phyloP scores from a whole-genome alignment of 148 eudicot species.

The Bassia scoparia region DNA sequence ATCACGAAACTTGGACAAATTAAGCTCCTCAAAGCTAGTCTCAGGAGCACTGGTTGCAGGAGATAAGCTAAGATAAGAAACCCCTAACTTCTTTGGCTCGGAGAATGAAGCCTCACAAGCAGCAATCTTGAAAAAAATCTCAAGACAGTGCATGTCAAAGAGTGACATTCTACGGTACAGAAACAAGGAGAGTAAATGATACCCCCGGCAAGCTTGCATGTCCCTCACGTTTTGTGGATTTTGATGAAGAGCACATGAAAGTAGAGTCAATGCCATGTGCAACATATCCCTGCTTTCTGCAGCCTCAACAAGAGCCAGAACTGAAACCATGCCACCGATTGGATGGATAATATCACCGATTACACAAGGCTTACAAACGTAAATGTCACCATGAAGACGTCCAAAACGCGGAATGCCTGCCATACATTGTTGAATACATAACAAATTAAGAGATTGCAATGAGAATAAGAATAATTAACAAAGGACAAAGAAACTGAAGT shows the following conservation, averaged over 20 bases:
- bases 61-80: slow-evolving; percentile 36
- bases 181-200: slow-evolving; percentile 89
- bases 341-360: slow-evolving; percentile 91
- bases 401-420: slow-evolving; percentile 99
- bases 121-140: slow-evolving; percentile 94
- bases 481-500: slow-evolving; percentile 1
- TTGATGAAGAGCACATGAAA: slow-evolving; percentile 94
- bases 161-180: slow-evolving; percentile 80
- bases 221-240: slow-evolving; percentile 91
- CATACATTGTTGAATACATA: slow-evolving; percentile 1
- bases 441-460: background rate
- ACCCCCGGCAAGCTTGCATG: slow-evolving; percentile 88
- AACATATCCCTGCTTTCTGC: slow-evolving; percentile 97
- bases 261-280: slow-evolving; percentile 86
- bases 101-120: slow-evolving; percentile 98
- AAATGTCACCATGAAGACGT: slow-evolving; percentile 84
- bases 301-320: slow-evolving; percentile 95
- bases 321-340: slow-evolving; percentile 89
- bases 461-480: background rate
- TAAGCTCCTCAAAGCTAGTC: slow-evolving; percentile 66
- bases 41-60: slow-evolving; percentile 48
- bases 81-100: slow-evolving; percentile 66
- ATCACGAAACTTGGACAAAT: slow-evolving; percentile 75
- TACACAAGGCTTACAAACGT: slow-evolving; percentile 78
- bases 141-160: slow-evolving; percentile 94